A percentile compares a stretch with the other conserved stretches of the same genome.
Conservation (phyloP, 352 stramenopile species). For the Elongisporangium undulatum region DNA sequence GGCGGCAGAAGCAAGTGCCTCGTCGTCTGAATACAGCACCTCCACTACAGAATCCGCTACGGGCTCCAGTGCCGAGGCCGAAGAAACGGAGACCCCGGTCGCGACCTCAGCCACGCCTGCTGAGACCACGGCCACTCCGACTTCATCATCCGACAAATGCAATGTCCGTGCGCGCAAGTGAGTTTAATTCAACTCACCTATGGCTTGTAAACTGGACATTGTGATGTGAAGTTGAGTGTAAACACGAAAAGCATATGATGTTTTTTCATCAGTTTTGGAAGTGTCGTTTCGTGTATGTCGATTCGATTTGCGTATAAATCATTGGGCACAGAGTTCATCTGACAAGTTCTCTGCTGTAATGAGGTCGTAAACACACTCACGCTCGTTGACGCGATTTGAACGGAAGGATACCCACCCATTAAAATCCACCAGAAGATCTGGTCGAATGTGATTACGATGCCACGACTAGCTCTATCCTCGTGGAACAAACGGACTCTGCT, state of each 20-base stretch:
- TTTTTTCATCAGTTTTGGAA: background rate
- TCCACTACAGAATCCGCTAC: background rate
- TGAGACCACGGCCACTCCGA: background rate
- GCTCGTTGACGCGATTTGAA: too few relatives aligned
- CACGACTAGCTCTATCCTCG: too few relatives aligned
- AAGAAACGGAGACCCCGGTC: background rate
- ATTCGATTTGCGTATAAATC: background rate
- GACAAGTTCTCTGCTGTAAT: too few relatives aligned
- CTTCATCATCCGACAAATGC: background rate
- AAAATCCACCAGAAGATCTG: background rate
- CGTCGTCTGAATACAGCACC: background rate
- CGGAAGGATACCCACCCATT: background rate
- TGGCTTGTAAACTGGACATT: too few relatives aligned
- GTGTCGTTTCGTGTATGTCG: background rate
- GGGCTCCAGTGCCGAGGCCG: background rate
- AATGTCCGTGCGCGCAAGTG: background rate
- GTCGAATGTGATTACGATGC: background rate
- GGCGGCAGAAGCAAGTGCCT: constrained; percentile 1
- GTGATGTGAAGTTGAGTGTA: background rate
- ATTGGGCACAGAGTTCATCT: too few relatives aligned
- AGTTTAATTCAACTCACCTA: background rate
- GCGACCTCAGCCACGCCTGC: background rate
- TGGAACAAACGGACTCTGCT: too few relatives aligned
- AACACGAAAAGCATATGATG: background rate
- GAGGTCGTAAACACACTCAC: too few relatives aligned